These are phyloP conservation scores for Cinnamomum micranthum DNA, from an alignment of 164 flowering plant species.

Conservation along the genomic window DNA sequence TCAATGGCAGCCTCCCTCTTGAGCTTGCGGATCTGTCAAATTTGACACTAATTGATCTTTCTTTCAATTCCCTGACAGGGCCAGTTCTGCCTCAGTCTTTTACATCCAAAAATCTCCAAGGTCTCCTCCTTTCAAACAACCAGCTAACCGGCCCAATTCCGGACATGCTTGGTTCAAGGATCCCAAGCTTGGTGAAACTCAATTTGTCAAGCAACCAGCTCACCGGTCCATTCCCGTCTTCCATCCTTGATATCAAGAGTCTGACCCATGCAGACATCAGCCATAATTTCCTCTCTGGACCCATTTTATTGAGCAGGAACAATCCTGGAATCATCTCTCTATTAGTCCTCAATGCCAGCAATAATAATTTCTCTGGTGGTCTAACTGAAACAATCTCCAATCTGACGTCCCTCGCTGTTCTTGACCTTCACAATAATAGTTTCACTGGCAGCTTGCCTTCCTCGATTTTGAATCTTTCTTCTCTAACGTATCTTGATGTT, in stretches of 20 bases:
- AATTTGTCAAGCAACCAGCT: conserved; percentile 44
- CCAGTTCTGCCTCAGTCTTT: conserved; percentile 30
- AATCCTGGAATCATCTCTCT: conserved; percentile 28
- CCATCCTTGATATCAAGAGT: conserved; percentile 36
- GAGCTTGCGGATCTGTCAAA: conserved; percentile 32
- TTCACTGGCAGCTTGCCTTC: conserved; percentile 44
- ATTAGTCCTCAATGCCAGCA: conserved; percentile 48
- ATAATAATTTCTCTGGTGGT: conserved; percentile 42
- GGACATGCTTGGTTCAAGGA: conserved; percentile 25
- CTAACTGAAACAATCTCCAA: conserved; percentile 34
- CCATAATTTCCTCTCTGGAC: conserved; percentile 44
- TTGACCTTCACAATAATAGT: conserved; percentile 55
- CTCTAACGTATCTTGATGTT: conserved; percentile 53
- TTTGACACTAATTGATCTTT: conserved; percentile 50
- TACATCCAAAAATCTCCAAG: conserved; percentile 40
- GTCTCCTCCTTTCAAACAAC: conserved; percentile 52
- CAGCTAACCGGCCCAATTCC: conserved; percentile 43
- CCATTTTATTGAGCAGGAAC: conserved; percentile 21
- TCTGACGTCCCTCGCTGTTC: conserved; percentile 37
- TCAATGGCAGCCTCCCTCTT: conserved; percentile 50
- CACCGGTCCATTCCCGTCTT: conserved; percentile 37
- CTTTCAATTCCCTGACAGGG: conserved; percentile 45
- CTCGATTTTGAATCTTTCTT: conserved; percentile 33
- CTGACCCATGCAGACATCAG: conserved; percentile 47
- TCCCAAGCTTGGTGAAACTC: conserved; percentile 46